Evolutionary conservation across 2,329 filamentous ascomycete species (phyloP).

Genomic region (Aspergillus sp.): DNA sequence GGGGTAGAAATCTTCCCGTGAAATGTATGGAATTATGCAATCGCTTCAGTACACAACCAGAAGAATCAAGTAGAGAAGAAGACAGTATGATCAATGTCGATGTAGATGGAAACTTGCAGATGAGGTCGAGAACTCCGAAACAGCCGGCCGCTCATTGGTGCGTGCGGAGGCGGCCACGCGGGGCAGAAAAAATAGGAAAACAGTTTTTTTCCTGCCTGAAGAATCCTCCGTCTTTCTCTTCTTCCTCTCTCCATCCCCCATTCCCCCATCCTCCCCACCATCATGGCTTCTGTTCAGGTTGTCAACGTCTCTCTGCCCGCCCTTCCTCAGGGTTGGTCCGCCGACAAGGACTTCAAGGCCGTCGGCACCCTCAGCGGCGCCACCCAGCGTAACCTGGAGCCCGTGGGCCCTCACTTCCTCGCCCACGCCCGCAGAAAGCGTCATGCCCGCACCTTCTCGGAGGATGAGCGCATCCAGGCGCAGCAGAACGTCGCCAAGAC

Average conservation of each 20-base stretch:
- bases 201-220: constrained; percentile 9
- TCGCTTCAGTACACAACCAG: not conserved
- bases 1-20: not conserved
- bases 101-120: constrained; percentile 3
- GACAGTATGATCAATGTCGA: not conserved
- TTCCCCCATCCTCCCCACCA: constrained; percentile 3
- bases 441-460: constrained; percentile 96
- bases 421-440: constrained; percentile 90
- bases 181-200: constrained; percentile 41
- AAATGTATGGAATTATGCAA: not conserved
- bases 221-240: constrained; percentile 6
- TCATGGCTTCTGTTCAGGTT: constrained; percentile 62
- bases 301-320: constrained; percentile 59
- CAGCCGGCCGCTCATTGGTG: constrained; percentile 27
- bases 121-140: constrained; percentile 23
- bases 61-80: not conserved
- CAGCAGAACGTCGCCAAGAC: constrained; percentile 94
- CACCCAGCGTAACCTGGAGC: constrained; percentile 85
- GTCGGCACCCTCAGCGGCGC: constrained; percentile 73
- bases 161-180: constrained; percentile 18
- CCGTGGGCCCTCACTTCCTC: constrained; percentile 95
- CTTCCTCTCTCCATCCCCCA: constrained; percentile 14
- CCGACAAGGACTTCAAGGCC: constrained; percentile 87
- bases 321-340: constrained; percentile 75
- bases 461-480: constrained; percentile 96